These are phyloP conservation scores for Calocybe gangraenosa DNA, from an alignment of 768 basidiomycete genomes.

Conservation along the genomic window DNA sequence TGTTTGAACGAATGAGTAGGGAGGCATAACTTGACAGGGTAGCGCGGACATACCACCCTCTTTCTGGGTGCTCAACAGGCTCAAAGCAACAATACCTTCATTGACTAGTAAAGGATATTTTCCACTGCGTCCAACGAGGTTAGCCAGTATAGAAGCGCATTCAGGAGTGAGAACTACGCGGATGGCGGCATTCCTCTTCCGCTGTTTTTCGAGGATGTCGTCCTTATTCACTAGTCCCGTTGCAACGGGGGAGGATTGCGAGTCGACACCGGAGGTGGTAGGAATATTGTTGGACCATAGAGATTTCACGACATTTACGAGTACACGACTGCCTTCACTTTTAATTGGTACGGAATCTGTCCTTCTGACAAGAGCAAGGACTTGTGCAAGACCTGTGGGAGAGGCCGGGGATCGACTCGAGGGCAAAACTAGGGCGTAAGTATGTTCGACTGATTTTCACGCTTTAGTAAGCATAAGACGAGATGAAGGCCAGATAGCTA, in stretches of 20 bases:
- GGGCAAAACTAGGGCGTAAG: conserved; percentile 50
- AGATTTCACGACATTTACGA: conserved; percentile 82
- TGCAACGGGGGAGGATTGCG: conserved; percentile 13
- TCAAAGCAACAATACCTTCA: conserved; percentile 83
- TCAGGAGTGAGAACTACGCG: conserved; percentile 46
- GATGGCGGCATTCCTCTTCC: conserved; percentile 51
- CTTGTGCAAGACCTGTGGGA: conserved; percentile 55
- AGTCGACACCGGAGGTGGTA: conserved; percentile 18
- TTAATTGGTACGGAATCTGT: conserved; percentile 80
- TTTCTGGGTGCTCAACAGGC: conserved; percentile 63
- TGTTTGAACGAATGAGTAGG: conserved; percentile 24
- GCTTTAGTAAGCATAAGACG: not conserved
- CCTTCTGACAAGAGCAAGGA: conserved; percentile 72
- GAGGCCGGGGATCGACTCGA: conserved; percentile 22
- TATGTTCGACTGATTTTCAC: conserved; percentile 35
- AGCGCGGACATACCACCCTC: conserved; percentile 53
- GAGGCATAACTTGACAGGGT: not conserved
- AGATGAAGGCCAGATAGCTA: conserved; percentile 24
- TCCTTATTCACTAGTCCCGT: conserved; percentile 25
- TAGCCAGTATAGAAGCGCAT: conserved; percentile 59
- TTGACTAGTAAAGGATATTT: conserved; percentile 85
- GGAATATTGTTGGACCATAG: conserved; percentile 57
- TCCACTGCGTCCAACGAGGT: conserved; percentile 69
- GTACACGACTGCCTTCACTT: conserved; percentile 85
- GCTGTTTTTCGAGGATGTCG: conserved; percentile 35